Evolutionary conservation across 805 yeast genomes (phyloP).

Genomic region (Candida silvatica): DNA sequence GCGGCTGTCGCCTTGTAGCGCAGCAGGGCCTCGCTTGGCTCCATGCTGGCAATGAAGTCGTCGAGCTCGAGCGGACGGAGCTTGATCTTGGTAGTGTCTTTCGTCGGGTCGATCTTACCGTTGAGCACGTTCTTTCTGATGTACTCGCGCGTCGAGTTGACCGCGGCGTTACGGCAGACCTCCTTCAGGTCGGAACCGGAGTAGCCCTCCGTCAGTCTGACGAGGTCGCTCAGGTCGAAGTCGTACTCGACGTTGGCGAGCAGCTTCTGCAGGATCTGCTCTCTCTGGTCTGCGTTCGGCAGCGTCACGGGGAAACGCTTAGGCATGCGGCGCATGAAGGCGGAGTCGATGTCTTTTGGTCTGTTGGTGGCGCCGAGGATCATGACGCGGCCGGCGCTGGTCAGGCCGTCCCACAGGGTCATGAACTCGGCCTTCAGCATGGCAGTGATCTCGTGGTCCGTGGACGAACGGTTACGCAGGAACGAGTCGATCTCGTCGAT

Average conservation of each 20-base stretch:
- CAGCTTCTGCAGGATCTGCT: slow-evolving; percentile 59
- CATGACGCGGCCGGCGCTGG: slow-evolving; percentile 66
- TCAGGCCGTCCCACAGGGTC: slow-evolving; percentile 95
- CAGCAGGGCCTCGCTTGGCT: slow-evolving; percentile 20
- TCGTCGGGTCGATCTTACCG: slow-evolving; percentile 26
- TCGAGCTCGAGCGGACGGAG: slow-evolving; percentile 57
- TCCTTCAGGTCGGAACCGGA: slow-evolving; percentile 93
- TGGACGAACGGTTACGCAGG: slow-evolving; percentile 71
- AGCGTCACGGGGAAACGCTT: slow-evolving; percentile 73
- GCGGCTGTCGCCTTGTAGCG: slow-evolving; percentile 9
- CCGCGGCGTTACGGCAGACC: slow-evolving; percentile 87
- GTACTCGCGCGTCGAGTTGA: slow-evolving; percentile 80
- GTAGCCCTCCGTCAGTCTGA: slow-evolving; percentile 56
- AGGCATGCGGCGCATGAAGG: slow-evolving; percentile 89
- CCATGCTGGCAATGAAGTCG: slow-evolving; percentile 46
- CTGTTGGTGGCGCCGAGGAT: slow-evolving; percentile 95
- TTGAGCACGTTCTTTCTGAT: slow-evolving; percentile 48
- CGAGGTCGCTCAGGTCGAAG: slow-evolving; percentile 57
- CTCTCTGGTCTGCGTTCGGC: slow-evolving; percentile 63
- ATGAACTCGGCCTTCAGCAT: slow-evolving; percentile 93
- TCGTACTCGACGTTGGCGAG: slow-evolving; percentile 60
- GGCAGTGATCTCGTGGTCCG: slow-evolving; percentile 94
- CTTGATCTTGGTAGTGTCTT: slow-evolving; percentile 24
- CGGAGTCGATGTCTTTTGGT: slow-evolving; percentile 84
- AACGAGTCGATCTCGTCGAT: slow-evolving; percentile 96